Evolutionary conservation across 306 rosid species (phyloP), one percentile per base, ranked within the genome.

Genomic region (Macrotyloma uniflorum): DNA sequence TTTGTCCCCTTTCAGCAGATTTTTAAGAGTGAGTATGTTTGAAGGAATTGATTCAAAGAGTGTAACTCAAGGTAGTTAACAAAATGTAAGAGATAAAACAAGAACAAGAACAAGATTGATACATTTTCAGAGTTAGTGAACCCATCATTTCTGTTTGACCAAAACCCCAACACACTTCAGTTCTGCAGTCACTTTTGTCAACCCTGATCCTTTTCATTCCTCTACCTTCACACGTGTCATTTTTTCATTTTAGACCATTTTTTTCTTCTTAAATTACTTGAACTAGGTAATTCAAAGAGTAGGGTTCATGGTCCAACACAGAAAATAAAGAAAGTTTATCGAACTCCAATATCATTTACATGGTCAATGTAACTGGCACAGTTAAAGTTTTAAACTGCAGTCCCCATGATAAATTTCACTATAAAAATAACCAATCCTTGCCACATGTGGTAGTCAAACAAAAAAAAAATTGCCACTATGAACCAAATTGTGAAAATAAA

Each of bases 21-120:
- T 83, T 79, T 82, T 67, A 0, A 32, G 84, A 35, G 77, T 47
- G 97, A 88, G 95, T 92, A 83, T 64, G 80, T 87, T 83, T 72
- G 10, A 92, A 92, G 97, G 90, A 85, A 92, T 88, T 81, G 90
- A 90, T 85, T 78, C 87, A 83, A 84, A 77, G 97, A 88, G 97
- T 90, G 81, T 75, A 87, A 67, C 49, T 71, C 71, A 92, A 88
- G 97, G 84, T 59, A 87, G 82, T 79, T 70, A 36, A 30, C 18
- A 10, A 38, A 14, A 20, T 2, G 6, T 58, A 24, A 54, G 8
- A 20, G 32, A 20, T 55, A 10, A 68, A 5, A 23, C 4, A 23
- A 22, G 15, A 13, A 33, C 30, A 71, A 19, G 33, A 7, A n/a
- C n/a, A n/a, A 38, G 11, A 38, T 38, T 0, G 67, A 54, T 47